Base-by-base conservation (phyloP, 768 basidiomycete species). In the Lentinus brumalis region DNA sequence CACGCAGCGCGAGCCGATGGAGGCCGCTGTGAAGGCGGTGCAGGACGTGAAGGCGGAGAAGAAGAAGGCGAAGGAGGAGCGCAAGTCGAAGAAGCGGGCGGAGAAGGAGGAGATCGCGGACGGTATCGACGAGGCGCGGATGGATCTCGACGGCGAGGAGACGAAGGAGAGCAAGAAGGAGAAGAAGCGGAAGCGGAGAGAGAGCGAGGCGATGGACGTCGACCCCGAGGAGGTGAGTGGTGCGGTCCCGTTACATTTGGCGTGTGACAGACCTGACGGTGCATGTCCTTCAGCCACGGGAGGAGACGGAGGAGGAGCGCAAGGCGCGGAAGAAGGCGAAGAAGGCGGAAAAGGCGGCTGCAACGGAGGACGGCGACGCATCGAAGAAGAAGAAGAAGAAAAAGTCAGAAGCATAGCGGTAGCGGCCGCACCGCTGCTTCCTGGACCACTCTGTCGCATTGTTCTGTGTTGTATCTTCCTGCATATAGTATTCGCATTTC, bases 1-100 rank as follows among this genome's bases (percentile, higher is more conserved):
- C 41, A 92, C 96, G 35, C 95, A 96, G 74, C 84, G 88, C 53
- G 86, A 88, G 53, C 87, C 93, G n/a, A 77, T 88, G 74, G 86
- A 91, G 67, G 74, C 80, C 26, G 94, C 94, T 2, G 77, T 93
- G 26, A 82, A 88, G 75, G 87, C 81, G 35, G 92, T 86, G 42
- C 69, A 86, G 66, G 92, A 95, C 60, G 89, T 92, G 67, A 93
- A 93, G 77, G 89, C 89, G 63, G 95, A 96, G 78, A 91, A 91
- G 77, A 81, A 80, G 72, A 82, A 73, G 72, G 87, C 89, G 59
- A 91, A 88, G 78, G 88, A 82, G 76, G 46, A 49, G 26, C 46
- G 46, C 18, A 49, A 30, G 46, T 87, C 89, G 59, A 91, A 88
- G 78, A 88, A 81, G 76, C 81, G 76, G 68, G 72, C 73, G 35